Evolutionary conservation across 441 rosid species (phyloP).

Genomic region (Monsonia emarginata): DNA sequence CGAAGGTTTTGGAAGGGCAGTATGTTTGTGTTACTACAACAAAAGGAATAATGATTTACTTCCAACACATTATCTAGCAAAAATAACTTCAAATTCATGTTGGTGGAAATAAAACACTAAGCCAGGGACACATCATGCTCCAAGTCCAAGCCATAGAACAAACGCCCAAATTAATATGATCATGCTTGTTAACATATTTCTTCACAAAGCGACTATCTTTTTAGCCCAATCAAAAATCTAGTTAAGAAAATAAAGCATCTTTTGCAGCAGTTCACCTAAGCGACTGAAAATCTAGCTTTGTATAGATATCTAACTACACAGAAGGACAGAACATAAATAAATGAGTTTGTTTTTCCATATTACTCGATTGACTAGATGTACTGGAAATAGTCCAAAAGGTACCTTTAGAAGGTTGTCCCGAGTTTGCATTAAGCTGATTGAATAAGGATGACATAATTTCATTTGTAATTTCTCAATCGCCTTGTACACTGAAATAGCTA

Average conservation of each 20-base stretch:
- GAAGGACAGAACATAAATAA: not conserved
- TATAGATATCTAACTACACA: not conserved
- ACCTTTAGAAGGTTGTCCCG: constrained; percentile 83
- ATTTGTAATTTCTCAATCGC: constrained; percentile 56
- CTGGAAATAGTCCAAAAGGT: constrained; percentile 7
- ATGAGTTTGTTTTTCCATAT: not conserved
- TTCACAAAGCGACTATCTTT: not conserved
- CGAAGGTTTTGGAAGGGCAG: too few relatives aligned
- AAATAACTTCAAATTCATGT: not conserved
- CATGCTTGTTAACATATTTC: not conserved
- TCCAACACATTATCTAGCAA: not conserved
- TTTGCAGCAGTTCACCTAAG: not conserved
- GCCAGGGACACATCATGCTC: not conserved
- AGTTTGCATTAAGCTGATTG: constrained; percentile 59
- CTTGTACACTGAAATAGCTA: constrained; percentile 38
- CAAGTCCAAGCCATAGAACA: not conserved
- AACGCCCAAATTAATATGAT: constrained; percentile 4
- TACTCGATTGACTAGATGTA: not conserved
- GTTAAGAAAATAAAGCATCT: not conserved
- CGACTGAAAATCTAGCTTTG: not conserved
- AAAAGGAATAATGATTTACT: not conserved
- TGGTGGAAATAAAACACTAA: not conserved
- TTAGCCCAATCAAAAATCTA: not conserved
- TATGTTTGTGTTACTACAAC: too few relatives aligned
- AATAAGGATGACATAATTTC: constrained; percentile 62